A percentile compares a stretch with the other conserved stretches of the same genome.
phyloP scores from a whole-genome alignment of 495 filamentous ascomycete genomes.

The Hyaloscypha finlandica region DNA sequence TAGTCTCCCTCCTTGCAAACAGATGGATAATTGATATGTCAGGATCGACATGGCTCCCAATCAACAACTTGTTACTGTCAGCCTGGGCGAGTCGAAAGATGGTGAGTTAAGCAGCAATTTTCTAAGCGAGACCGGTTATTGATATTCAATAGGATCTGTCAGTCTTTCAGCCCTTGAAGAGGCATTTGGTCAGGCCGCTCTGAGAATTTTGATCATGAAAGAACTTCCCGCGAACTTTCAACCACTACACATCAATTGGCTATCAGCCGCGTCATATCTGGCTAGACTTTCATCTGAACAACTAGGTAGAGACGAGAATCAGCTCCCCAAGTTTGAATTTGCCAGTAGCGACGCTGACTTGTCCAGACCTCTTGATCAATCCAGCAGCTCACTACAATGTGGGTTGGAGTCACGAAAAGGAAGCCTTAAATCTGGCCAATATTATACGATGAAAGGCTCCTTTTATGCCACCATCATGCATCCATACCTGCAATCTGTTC shows the following conservation, averaged over 20 bases:
- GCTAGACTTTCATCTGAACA: background rate
- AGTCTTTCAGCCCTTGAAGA: background rate
- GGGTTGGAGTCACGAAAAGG: background rate
- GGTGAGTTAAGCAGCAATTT: background rate
- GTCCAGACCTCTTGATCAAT: background rate
- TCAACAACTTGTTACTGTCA: background rate
- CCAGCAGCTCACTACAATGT: background rate
- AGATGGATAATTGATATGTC: background rate
- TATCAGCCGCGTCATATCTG: background rate
- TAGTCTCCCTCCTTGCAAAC: background rate
- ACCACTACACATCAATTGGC: background rate
- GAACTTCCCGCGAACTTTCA: background rate
- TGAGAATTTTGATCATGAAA: conserved; percentile 2
- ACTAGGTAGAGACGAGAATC: background rate
- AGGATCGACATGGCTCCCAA: background rate
- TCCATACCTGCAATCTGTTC: background rate
- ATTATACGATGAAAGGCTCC: conserved; percentile 4
- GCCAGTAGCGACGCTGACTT: background rate
- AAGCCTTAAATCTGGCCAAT: conserved; percentile 1
- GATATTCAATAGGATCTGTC: background rate
- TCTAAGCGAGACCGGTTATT: background rate
- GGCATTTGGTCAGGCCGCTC: background rate
- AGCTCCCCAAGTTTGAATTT: background rate
- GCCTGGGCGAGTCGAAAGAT: background rate
- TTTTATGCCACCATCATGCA: background rate